These are phyloP conservation scores for Saccharomycopsis hybrid DNA, from an alignment of 1,139 yeast species.

Conservation along the genomic window DNA sequence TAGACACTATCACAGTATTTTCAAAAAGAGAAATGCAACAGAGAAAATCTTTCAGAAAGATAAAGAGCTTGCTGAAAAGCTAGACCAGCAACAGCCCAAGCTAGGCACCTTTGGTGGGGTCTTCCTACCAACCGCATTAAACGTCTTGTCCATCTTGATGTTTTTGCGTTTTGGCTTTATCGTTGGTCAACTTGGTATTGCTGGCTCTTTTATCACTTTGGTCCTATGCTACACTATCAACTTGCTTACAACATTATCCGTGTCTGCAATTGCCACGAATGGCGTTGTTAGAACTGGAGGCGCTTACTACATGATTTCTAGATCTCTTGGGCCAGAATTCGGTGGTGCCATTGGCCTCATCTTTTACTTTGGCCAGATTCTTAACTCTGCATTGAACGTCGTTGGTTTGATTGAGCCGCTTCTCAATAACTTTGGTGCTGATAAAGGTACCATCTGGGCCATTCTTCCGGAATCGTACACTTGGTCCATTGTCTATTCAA, in stretches of 20 bases:
- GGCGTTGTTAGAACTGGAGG: constrained; percentile 85
- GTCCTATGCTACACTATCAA: constrained; percentile 60
- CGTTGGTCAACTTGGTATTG: constrained; percentile 69
- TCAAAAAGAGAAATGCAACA: neutral
- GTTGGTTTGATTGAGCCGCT: constrained; percentile 76
- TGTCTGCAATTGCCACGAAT: constrained; percentile 75
- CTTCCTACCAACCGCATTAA: constrained; percentile 67
- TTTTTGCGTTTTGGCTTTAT: constrained; percentile 75
- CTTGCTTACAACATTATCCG: constrained; percentile 61
- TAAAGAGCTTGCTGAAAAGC: constrained; percentile 3
- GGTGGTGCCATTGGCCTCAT: constrained; percentile 81
- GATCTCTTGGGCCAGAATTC: constrained; percentile 77
- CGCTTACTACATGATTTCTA: constrained; percentile 74
- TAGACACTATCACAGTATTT: neutral
- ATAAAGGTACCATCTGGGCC: constrained; percentile 49
- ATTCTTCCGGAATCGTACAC: constrained; percentile 52
- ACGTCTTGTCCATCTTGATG: constrained; percentile 76
- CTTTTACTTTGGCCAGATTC: constrained; percentile 69
- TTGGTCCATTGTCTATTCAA: constrained; percentile 55
- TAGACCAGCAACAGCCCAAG: constrained; percentile 30
- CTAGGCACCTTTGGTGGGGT: constrained; percentile 74
- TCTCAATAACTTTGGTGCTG: constrained; percentile 49
- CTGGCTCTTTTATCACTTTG: constrained; percentile 54
- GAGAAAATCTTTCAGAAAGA: constrained; percentile 16
- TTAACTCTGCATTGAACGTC: constrained; percentile 70